Percentiles rank a stretch among this genome's conserved stretches.
Conservation (phyloP, 1,284 basidiomycete species). For the Cutaneotrichosporon dermatis region DNA sequence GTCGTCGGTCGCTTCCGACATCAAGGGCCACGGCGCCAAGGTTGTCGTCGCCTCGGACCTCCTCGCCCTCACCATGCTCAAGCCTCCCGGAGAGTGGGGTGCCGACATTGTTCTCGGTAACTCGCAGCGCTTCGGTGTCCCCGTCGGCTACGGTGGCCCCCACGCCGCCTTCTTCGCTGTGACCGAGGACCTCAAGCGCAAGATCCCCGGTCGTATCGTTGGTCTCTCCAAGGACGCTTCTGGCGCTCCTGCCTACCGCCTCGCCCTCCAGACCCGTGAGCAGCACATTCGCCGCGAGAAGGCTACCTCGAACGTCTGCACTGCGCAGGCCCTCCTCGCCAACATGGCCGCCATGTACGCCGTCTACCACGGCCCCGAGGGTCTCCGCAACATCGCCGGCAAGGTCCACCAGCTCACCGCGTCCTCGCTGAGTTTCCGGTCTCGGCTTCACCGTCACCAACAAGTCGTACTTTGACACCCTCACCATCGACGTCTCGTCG, state of each 20-base stretch:
- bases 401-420: conserved; percentile 88
- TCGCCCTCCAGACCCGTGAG: conserved; percentile 92
- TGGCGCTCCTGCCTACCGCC: conserved; percentile 82
- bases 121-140: conserved; percentile 87
- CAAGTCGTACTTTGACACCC: conserved; percentile 83
- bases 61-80: conserved; percentile 85
- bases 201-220: conserved; percentile 93
- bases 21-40: conserved; percentile 73
- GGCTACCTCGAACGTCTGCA: conserved; percentile 91
- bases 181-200: conserved; percentile 86
- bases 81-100: conserved; percentile 97
- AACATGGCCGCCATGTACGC: conserved; percentile 98
- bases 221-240: conserved; percentile 80
- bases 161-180: conserved; percentile 98
- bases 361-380: conserved; percentile 89
- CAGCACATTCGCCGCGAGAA: conserved; percentile 96
- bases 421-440: conserved; percentile 67
- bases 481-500: conserved; percentile 71
- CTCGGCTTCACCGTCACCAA: conserved; percentile 64
- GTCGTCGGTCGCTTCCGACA: conserved; percentile 60
- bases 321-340: conserved; percentile 82
- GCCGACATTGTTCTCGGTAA: conserved; percentile 95
- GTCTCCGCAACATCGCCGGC: conserved; percentile 77
- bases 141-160: conserved; percentile 83
- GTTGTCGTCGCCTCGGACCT: conserved; percentile 87